These are phyloP conservation scores for Mangifera indica DNA, from an alignment of 345 rosid species.

Conservation along the genomic window DNA sequence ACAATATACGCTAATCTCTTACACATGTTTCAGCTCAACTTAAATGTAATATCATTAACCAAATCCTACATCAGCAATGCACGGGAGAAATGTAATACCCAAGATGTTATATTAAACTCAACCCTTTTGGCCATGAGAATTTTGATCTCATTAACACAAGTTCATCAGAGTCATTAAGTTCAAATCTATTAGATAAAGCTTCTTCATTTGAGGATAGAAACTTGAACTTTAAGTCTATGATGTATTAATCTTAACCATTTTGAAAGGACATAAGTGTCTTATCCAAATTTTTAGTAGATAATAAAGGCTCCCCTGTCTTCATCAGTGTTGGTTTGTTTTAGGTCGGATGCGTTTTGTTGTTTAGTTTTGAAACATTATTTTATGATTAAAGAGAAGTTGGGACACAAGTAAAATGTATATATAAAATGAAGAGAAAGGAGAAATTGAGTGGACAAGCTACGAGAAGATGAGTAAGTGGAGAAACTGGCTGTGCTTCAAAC, in stretches of 20 bases:
- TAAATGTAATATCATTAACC: no score
- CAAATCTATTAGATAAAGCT: background rate
- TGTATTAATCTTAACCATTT: no score
- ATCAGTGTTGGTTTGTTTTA: constrained; percentile 29
- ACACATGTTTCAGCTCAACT: background rate
- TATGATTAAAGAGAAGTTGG: constrained; percentile 16
- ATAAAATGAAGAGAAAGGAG: constrained; percentile 14
- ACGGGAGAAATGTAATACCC: no score
- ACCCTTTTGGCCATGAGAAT: background rate
- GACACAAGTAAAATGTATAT: background rate
- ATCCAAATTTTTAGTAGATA: background rate
- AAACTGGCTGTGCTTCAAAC: constrained; percentile 35
- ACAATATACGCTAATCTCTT: no score
- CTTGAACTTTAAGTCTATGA: background rate
- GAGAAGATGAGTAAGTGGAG: constrained; percentile 41
- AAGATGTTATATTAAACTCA: no score
- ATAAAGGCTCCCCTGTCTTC: constrained; percentile 23
- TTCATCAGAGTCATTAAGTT: no score
- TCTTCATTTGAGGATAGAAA: background rate
- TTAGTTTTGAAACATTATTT: constrained; percentile 24
- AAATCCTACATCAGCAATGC: no score
- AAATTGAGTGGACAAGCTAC: background rate
- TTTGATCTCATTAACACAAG: no score
- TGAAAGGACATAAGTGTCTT: constrained; percentile 5
- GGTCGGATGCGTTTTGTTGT: constrained; percentile 35